These are phyloP conservation scores for Physcomitrium patens DNA, from an alignment of 225 moss, liverwort and hornwort species.

Conservation along the genomic window DNA sequence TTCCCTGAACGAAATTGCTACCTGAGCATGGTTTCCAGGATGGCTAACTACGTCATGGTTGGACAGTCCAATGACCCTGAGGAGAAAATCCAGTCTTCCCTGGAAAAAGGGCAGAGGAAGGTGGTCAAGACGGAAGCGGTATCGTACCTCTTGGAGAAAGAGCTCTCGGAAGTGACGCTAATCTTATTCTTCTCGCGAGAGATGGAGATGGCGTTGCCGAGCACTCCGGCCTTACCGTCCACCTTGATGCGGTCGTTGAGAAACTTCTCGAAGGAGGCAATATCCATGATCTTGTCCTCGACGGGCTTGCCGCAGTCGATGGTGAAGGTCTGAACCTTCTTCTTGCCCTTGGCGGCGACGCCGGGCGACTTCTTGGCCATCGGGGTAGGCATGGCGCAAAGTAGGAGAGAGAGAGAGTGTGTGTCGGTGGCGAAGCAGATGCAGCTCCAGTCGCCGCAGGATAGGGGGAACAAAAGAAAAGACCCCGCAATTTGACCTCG, in stretches of 20 bases:
- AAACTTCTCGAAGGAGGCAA: slow-evolving; percentile 88
- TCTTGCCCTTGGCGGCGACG: slow-evolving; percentile 60
- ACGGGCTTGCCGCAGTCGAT: slow-evolving; percentile 92
- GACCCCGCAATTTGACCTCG: too few relatives aligned
- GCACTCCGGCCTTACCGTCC: slow-evolving; percentile 82
- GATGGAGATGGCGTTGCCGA: slow-evolving; percentile 68
- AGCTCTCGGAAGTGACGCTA: slow-evolving; percentile 78
- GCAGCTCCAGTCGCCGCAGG: too few relatives aligned
- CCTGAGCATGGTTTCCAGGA: too few relatives aligned
- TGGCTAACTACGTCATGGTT: too few relatives aligned
- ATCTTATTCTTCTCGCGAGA: slow-evolving; percentile 86
- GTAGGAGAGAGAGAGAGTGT: too few relatives aligned
- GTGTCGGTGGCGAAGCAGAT: too few relatives aligned
- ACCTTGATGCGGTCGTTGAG: slow-evolving; percentile 87
- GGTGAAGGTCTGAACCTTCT: slow-evolving; percentile 81
- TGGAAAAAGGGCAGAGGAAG: too few relatives aligned
- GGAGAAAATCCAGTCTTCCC: too few relatives aligned
- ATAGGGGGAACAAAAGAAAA: too few relatives aligned
- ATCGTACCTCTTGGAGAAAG: slow-evolving; percentile 18
- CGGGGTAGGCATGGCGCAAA: slow-evolving; percentile 39
- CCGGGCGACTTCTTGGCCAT: slow-evolving; percentile 46
- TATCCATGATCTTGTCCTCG: slow-evolving; percentile 95
- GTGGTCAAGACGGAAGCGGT: too few relatives aligned
- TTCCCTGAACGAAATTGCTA: too few relatives aligned
- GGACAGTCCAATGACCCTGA: too few relatives aligned